A percentile compares a stretch with the other conserved stretches of the same genome.
These are phyloP conservation scores for Coemansia sp. DNA, from an alignment of 192 early-diverging fungal species.

Conservation along the genomic window DNA sequence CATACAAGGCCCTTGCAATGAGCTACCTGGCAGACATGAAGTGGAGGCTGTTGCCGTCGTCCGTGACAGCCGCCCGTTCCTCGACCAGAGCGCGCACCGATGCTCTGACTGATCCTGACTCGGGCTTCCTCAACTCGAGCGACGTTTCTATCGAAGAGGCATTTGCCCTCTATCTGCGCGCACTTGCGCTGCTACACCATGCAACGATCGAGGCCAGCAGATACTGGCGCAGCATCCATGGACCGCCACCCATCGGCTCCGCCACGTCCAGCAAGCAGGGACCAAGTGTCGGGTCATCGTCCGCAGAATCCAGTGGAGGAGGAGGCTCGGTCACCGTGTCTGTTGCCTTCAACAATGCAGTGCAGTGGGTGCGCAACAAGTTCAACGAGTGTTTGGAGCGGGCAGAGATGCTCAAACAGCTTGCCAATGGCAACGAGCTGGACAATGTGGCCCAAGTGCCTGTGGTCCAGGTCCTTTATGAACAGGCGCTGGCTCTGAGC, in stretches of 20 bases:
- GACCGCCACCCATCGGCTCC: background rate
- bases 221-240: conserved; percentile 39
- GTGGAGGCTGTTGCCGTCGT: conserved; percentile 42
- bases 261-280: background rate
- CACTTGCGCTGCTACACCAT: conserved; percentile 63
- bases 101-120: conserved; percentile 30
- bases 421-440: conserved; percentile 57
- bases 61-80: conserved; percentile 6
- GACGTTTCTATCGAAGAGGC: conserved; percentile 62
- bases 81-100: background rate
- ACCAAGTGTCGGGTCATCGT: background rate
- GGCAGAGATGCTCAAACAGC: conserved; percentile 67
- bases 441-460: conserved; percentile 50
- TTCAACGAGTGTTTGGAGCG: conserved; percentile 91
- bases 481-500: conserved; percentile 67
- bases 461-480: conserved; percentile 73
- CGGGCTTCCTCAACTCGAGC: conserved; percentile 35
- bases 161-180: conserved; percentile 67
- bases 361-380: conserved; percentile 87
- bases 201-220: conserved; percentile 58
- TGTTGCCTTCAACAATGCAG: conserved; percentile 59
- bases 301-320: background rate
- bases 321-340: conserved; percentile 30
- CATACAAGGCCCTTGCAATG: conserved; percentile 71
- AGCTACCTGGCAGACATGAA: conserved; percentile 59